These are phyloP conservation scores for Leccinum insolens DNA, from an alignment of 1,284 basidiomycete species.

Conservation along the genomic window DNA sequence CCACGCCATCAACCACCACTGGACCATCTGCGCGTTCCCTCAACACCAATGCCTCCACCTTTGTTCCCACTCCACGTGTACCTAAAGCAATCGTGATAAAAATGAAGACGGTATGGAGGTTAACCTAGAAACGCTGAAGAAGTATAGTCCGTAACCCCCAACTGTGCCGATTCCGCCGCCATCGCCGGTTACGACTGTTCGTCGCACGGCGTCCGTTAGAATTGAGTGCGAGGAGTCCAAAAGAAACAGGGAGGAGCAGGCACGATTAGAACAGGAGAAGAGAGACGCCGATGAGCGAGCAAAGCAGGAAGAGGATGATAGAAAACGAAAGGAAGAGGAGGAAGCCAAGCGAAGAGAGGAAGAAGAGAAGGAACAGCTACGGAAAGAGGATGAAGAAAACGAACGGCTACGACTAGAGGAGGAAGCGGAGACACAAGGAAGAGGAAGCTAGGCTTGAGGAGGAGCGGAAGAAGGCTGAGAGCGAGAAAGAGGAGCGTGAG, in stretches of 20 bases:
- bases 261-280: constrained; percentile 46
- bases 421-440: too few relatives aligned
- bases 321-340: constrained; percentile 43
- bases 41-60: constrained; percentile 63
- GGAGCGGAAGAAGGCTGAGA: constrained; percentile 39
- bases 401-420: too few relatives aligned
- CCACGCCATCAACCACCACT: constrained; percentile 60
- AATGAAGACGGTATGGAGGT: constrained; percentile 60
- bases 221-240: constrained; percentile 63
- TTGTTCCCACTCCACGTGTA: constrained; percentile 51
- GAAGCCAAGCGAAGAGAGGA: constrained; percentile 33
- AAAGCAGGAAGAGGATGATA: constrained; percentile 37
- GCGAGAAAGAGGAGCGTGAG: too few relatives aligned
- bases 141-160: constrained; percentile 44
- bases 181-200: constrained; percentile 38
- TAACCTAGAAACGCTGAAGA: constrained; percentile 54
- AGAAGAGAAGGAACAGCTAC: constrained; percentile 40
- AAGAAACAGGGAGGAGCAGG: constrained; percentile 54
- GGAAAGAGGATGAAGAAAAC: constrained; percentile 12
- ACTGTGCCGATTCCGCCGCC: constrained; percentile 48
- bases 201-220: constrained; percentile 42
- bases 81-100: constrained; percentile 42
- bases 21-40: constrained; percentile 46
- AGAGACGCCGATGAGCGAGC: constrained; percentile 39
- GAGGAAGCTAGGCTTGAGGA: too few relatives aligned